These are phyloP conservation scores for Trametes cinnabarina DNA, from an alignment of 768 basidiomycete genomes.

Conservation along the genomic window DNA sequence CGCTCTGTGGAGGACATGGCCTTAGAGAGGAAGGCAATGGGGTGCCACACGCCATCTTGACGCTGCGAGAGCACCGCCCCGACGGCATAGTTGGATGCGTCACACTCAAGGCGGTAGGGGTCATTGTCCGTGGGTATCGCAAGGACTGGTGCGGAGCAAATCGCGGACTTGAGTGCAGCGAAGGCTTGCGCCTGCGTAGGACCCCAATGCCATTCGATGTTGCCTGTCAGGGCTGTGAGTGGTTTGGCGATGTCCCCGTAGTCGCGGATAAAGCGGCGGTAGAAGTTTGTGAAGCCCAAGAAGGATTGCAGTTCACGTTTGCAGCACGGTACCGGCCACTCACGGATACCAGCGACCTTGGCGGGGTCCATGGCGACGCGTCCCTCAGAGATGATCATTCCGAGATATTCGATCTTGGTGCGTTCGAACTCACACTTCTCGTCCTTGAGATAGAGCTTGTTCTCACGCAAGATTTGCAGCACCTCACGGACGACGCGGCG, in stretches of 20 bases:
- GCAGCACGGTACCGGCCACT: conserved; percentile 29
- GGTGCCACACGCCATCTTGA: conserved; percentile 19
- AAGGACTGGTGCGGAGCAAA: conserved; percentile 22
- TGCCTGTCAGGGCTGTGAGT: conserved; percentile 20
- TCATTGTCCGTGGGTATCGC: background rate
- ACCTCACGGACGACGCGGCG: background rate
- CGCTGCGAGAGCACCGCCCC: conserved; percentile 24
- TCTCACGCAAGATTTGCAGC: conserved; percentile 26
- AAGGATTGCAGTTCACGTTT: conserved; percentile 27
- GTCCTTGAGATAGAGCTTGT: conserved; percentile 34
- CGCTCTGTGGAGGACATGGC: conserved; percentile 28
- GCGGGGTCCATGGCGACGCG: conserved; percentile 30
- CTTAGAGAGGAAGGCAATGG: conserved; percentile 28
- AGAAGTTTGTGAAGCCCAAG: conserved; percentile 33
- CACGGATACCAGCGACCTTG: conserved; percentile 31
- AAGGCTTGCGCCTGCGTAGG: conserved; percentile 15
- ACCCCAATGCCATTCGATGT: conserved; percentile 17
- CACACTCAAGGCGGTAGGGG: conserved; percentile 15
- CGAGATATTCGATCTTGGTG: conserved; percentile 29
- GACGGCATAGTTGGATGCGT: conserved; percentile 21
- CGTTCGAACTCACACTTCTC: conserved; percentile 35
- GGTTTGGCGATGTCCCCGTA: conserved; percentile 24
- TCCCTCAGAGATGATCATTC: conserved; percentile 25
- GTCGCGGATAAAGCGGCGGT: conserved; percentile 27
- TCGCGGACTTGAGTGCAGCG: conserved; percentile 20